These are phyloP conservation scores for Punica granatum DNA, from an alignment of 345 rosid genomes.

Conservation along the genomic window DNA sequence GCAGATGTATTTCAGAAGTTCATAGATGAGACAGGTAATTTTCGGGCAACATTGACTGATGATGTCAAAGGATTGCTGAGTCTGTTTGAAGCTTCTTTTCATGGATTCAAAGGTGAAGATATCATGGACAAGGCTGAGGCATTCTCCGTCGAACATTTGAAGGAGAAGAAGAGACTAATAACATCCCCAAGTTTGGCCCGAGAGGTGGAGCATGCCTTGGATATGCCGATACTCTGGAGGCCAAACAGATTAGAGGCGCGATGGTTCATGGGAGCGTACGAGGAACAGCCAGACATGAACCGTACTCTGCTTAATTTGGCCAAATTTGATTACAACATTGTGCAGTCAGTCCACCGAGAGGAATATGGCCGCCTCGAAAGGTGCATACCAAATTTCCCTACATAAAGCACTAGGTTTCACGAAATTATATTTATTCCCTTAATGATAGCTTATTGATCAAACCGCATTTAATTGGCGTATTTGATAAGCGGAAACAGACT, in stretches of 20 bases:
- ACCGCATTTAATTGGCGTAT: too few species aligned
- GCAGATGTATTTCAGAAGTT: constrained; percentile 16
- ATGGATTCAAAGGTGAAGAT: constrained; percentile 11
- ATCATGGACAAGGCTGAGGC: constrained; percentile 8
- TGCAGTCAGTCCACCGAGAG: constrained; percentile 7
- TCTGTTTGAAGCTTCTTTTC: constrained; percentile 22
- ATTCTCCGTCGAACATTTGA: constrained; percentile 6
- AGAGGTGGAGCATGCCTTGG: constrained; percentile 11
- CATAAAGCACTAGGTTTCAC: neutral
- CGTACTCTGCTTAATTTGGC: constrained; percentile 13
- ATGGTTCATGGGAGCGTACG: constrained; percentile 12
- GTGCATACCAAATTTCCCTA: constrained; percentile 2
- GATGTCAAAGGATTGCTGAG: constrained; percentile 20
- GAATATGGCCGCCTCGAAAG: constrained; percentile 12
- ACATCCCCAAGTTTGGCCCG: neutral
- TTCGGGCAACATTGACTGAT: neutral
- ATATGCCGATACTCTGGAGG: constrained; percentile 16
- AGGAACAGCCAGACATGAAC: neutral
- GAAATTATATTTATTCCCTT: neutral
- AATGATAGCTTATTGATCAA: neutral
- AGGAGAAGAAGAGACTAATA: neutral
- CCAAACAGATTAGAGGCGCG: constrained; percentile 13
- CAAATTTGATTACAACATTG: constrained; percentile 13
- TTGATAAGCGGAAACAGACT: too few species aligned
- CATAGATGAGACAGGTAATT: constrained; percentile 7